Base-by-base conservation (phyloP, 2,329 filamentous ascomycete species). In the Esteya vermicola region DNA sequence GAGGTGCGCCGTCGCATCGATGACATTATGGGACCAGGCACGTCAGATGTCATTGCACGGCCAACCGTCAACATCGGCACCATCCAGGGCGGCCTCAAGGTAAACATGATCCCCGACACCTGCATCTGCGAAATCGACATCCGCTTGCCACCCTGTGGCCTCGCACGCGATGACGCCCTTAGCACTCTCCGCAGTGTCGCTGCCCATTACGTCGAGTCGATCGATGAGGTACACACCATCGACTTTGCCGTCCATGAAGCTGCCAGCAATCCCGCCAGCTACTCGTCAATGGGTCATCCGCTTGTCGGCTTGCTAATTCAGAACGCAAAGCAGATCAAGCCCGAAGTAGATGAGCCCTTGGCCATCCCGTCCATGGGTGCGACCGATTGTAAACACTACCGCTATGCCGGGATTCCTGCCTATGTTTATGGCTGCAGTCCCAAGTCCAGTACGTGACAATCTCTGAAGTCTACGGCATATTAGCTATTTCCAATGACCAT, bases 341-440 rank as follows among this genome's bases (percentile, higher is more conserved):
- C 38, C 3, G 34, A 38, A 10, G 35, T 27, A 2, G 38, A 36
- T 5, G 25, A 27, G 22, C 43, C 43, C 6, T 26, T 42, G 10
- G 37, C 40, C 5, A 45, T 45, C 21, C 43, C 43, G 8, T 45
- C 43, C 2, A 43, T 45, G 43, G 43, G 43, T 5, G 43, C 40
- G 6, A 45, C 43, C 3, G 40, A 45, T 31, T 45, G 43, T 35
- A 45, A 45, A 38, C 43, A 45, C 23, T 45, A 45, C 32, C 34
- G 43, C 1, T 45, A 45, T 36, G 40, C 43, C 1, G 43, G 38
- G 12, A 30, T 45, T 4, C 37, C 43, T 2, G 40, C 43, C 8
- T 45, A 42, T 16, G 41, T 43, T 1, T 45, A 45, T 20, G 34
- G 30, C 10, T 42, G 43, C 30, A 40, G 42, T 32, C 42, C 42